A percentile compares a stretch with the other conserved stretches of the same genome.
These are phyloP conservation scores for Fennellomyces sp. DNA, from an alignment of 371 early-diverging fungal genomes.

Conservation along the genomic window DNA sequence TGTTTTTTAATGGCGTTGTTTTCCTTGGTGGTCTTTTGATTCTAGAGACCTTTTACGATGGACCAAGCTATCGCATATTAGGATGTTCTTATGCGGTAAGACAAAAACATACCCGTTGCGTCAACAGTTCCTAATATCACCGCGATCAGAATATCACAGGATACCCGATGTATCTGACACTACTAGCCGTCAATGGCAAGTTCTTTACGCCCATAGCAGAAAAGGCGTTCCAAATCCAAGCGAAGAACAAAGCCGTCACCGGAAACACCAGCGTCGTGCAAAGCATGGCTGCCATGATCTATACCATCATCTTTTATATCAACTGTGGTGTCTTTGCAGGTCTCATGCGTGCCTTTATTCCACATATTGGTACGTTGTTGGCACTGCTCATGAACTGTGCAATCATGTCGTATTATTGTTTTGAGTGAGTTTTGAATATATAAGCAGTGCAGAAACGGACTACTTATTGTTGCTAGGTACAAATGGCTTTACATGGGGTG, in stretches of 20 bases:
- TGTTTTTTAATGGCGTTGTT: constrained; percentile 39
- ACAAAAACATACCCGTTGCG: neutral
- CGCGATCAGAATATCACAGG: constrained; percentile 37
- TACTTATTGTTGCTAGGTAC: constrained; percentile 28
- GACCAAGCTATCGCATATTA: constrained; percentile 27
- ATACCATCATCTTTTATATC: constrained; percentile 43
- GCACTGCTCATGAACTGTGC: constrained; percentile 47
- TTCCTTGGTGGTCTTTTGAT: constrained; percentile 40
- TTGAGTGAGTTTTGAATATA: constrained; percentile 39
- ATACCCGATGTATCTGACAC: constrained; percentile 51
- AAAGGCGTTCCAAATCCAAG: constrained; percentile 30
- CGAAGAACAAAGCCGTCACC: constrained; percentile 16
- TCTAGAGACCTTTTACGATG: constrained; percentile 42
- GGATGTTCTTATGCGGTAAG: constrained; percentile 45
- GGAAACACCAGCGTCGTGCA: constrained; percentile 16
- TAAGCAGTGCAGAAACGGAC: neutral
- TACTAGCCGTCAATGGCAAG: constrained; percentile 42
- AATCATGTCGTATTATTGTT: constrained; percentile 56
- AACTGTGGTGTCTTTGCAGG: constrained; percentile 42
- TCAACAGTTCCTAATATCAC: neutral
- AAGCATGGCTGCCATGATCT: constrained; percentile 33
- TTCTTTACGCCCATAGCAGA: constrained; percentile 51
- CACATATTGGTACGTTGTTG: constrained; percentile 34
- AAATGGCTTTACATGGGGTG: constrained; percentile 55
- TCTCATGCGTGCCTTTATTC: constrained; percentile 30